Evolutionary conservation across 2,329 filamentous ascomycete species (phyloP).

Genomic region (Fusarium robinianum): DNA sequence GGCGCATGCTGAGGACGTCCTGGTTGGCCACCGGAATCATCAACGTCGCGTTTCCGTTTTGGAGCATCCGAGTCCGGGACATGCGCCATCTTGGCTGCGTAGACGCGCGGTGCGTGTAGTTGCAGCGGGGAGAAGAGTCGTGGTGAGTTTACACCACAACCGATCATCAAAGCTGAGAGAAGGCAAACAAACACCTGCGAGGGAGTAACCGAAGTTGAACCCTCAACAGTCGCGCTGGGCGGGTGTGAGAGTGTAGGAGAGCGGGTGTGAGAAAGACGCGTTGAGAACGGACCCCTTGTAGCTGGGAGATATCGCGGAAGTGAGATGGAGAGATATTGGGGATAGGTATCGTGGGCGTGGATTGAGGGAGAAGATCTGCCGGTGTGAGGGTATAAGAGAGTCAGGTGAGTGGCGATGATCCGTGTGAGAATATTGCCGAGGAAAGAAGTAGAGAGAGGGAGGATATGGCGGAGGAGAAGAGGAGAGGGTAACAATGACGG

Average conservation of each 20-base stretch:
- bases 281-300: background rate
- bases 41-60: constrained; percentile 55
- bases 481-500: constrained; percentile 11
- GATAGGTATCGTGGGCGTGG: constrained; percentile 14
- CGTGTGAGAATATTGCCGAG: constrained; percentile 10
- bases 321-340: background rate
- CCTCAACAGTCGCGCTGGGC: constrained; percentile 7
- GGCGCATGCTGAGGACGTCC: constrained; percentile 49
- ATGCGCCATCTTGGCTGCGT: constrained; percentile 46
- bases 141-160: too few relatives aligned
- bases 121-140: constrained; percentile 5
- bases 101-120: constrained; percentile 1
- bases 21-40: constrained; percentile 49
- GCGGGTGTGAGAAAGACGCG: constrained; percentile 1
- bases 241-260: background rate
- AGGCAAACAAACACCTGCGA: constrained; percentile 1
- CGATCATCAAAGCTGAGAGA: too few relatives aligned
- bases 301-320: too few relatives aligned
- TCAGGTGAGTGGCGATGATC: constrained; percentile 28
- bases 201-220: constrained; percentile 16
- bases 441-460: constrained; percentile 2
- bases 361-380: constrained; percentile 22
- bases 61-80: constrained; percentile 47
- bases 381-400: constrained; percentile 12
- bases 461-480: constrained; percentile 6